Evolutionary conservation across 192 early-diverging fungal genomes (phyloP).

Genomic region (Coemansia sp.): DNA sequence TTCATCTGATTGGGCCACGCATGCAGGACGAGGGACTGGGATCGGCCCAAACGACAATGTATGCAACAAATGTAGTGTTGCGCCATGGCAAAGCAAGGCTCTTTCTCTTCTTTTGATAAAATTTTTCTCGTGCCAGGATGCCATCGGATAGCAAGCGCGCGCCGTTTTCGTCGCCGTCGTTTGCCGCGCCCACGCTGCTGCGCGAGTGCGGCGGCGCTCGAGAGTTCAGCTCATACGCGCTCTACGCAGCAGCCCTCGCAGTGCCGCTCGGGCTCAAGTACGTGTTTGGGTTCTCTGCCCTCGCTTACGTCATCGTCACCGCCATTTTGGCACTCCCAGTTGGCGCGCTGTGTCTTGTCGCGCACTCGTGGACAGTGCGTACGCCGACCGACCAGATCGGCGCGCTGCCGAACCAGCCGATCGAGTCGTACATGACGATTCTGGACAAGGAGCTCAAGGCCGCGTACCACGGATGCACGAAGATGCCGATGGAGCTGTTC

Average conservation of each 20-base stretch:
- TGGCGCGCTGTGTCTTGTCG: slow-evolving; percentile 69
- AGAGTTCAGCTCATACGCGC: slow-evolving; percentile 72
- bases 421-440: slow-evolving; percentile 90
- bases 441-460: slow-evolving; percentile 74
- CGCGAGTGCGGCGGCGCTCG: slow-evolving; percentile 86
- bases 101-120: background rate
- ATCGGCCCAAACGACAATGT: no score
- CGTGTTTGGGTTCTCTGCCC: slow-evolving; percentile 63
- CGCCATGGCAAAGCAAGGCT: background rate
- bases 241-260: slow-evolving; percentile 61
- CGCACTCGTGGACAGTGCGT: slow-evolving; percentile 64
- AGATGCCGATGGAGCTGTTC: slow-evolving; percentile 97
- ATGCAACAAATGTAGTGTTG: no score
- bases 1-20: background rate
- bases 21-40: background rate
- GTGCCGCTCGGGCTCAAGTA: slow-evolving; percentile 68
- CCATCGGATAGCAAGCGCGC: slow-evolving; percentile 9
- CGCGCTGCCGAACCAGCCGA: slow-evolving; percentile 73
- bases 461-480: slow-evolving; percentile 71
- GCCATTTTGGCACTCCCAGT: slow-evolving; percentile 67
- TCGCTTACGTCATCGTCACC: slow-evolving; percentile 60
- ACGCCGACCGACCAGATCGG: slow-evolving; percentile 61
- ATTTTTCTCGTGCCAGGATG: background rate
- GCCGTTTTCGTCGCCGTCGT: slow-evolving; percentile 37
- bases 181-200: slow-evolving; percentile 52